Evolutionary conservation across 768 basidiomycete species (phyloP), one percentile per base, ranked within the genome.

Genomic region (Vararia minispora): DNA sequence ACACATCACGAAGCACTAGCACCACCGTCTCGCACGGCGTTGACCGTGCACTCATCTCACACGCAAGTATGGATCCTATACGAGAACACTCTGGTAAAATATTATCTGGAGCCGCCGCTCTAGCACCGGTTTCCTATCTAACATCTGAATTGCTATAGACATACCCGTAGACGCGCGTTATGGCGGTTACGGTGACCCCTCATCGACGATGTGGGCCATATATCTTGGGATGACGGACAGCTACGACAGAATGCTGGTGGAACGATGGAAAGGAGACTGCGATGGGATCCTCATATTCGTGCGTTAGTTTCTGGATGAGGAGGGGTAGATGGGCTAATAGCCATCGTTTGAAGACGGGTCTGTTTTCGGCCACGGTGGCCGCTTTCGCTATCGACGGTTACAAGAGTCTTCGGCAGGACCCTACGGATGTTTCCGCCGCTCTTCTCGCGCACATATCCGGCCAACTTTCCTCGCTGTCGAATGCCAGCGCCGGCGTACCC

Each of bases 261-360:
- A 35, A 23, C 21, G 16, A 6, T 35, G 34, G 34, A 35, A 35
- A 5, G 34, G 34, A n/a, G 31, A 33, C 6, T 16, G 12, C 10
- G 31, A 33, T 33, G 31, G 31, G 31, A 33, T 33, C 5, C 34
- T 35, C 34, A 35, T 35, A 12, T 35, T 35, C 34, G 34, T 35
- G 22, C 16, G 34, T 35, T 7, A 32, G 17, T 16, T 32, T 32
- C 16, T 17, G 31, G 16, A 9, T 16, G 16, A 9, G 31, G 17
- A 7, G 10, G 8, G 10, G 10, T 9, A 9, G 31, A 32, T 10
- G 10, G 8, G 10, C 17, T 9, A 9, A 16, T 7, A 32, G 31
- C 31, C 17, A 16, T 10, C 31, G 31, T 16, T 7, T 10, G 18
- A 4, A 35, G 34, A 35, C 34, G 12, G 34, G 34, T 2, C 26